These are phyloP conservation scores for Fusarium algeriense DNA, from an alignment of 2,329 filamentous ascomycete species.

Conservation along the genomic window DNA sequence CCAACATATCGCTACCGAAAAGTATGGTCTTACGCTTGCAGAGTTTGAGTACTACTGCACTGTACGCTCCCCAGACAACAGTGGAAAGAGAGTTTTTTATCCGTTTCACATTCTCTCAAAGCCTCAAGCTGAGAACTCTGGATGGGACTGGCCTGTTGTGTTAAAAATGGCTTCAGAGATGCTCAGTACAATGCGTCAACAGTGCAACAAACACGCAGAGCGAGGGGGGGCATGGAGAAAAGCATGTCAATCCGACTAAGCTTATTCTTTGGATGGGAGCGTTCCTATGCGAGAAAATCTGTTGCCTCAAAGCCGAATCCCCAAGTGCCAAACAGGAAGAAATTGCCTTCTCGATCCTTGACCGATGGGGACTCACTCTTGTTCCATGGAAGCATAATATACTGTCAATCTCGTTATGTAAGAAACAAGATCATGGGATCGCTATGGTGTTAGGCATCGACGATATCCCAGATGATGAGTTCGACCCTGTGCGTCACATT, in stretches of 20 bases:
- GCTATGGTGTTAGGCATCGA: neutral
- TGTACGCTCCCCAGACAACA: neutral
- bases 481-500: neutral
- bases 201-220: neutral
- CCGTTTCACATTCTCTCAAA: neutral
- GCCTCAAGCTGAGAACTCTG: neutral
- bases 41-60: neutral
- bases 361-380: neutral
- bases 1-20: no score
- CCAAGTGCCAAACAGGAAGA: neutral
- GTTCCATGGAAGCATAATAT: neutral
- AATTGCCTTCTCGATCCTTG: neutral
- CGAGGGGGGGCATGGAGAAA: no score
- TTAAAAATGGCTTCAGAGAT: no score
- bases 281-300: neutral
- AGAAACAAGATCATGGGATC: neutral
- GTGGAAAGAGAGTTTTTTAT: neutral
- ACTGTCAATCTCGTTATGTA: fast-evolving
- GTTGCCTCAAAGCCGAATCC: no score
- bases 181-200: no score
- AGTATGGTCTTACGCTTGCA: no score
- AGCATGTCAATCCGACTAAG: no score
- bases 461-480: fast-evolving
- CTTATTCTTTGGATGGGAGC: neutral
- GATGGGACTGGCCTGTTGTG: slow-evolving; percentile 2